Conservation (phyloP, 768 basidiomycete species). For the Neoboletus brunneissimus region DNA sequence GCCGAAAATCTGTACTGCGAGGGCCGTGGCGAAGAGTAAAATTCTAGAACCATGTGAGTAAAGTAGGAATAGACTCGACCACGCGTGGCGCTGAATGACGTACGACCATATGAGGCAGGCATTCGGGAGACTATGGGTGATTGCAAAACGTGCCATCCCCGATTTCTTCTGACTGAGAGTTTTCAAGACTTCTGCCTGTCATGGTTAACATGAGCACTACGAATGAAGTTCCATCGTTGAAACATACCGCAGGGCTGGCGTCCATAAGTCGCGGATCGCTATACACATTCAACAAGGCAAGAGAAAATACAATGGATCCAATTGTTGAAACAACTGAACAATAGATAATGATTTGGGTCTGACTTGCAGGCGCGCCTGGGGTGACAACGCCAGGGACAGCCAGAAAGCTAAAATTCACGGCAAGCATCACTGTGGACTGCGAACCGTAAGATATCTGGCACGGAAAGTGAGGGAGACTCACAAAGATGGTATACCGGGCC, state of each 20-base stretch:
- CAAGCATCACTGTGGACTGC: slow-evolving; percentile 19
- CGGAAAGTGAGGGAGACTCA: neutral
- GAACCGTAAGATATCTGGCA: neutral
- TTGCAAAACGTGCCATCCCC: slow-evolving; percentile 10
- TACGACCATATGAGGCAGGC: slow-evolving; percentile 18
- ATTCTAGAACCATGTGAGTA: slow-evolving; percentile 1
- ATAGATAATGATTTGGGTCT: slow-evolving; percentile 12
- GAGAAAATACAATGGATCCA: slow-evolving; percentile 15
- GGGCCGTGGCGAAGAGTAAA: slow-evolving; percentile 5
- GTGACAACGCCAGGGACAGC: slow-evolving; percentile 7
- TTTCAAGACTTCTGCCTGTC: slow-evolving; percentile 5
- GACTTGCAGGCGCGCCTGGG: neutral
- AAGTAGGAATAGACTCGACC: neutral
- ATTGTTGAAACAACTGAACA: slow-evolving; percentile 9
- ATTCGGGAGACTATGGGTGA: slow-evolving; percentile 15
- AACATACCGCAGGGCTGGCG: slow-evolving; percentile 8
- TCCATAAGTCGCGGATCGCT: slow-evolving; percentile 2
- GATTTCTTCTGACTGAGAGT: neutral
- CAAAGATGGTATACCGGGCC: slow-evolving; percentile 13
- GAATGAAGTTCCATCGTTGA: neutral
- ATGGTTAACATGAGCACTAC: neutral
- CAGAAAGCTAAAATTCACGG: slow-evolving; percentile 16
- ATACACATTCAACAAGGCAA: slow-evolving; percentile 10
- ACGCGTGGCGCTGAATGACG: neutral
- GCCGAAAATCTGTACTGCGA: slow-evolving; percentile 12